These are phyloP conservation scores for Phialemonium atrogriseum DNA, from an alignment of 2,329 filamentous ascomycete species.

Conservation along the genomic window DNA sequence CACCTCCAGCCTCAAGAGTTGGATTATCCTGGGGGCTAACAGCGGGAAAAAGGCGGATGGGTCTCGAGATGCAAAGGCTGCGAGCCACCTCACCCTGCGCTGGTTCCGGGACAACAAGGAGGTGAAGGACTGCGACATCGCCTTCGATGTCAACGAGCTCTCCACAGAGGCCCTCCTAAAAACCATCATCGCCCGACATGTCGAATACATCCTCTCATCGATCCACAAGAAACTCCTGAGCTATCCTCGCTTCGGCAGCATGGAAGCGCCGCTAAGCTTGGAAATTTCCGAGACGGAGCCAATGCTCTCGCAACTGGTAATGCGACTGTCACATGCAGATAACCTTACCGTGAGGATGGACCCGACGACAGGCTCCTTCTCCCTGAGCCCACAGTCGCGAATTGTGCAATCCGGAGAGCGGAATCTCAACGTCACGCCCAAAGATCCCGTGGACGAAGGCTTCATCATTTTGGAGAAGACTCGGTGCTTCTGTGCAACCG, in stretches of 20 bases:
- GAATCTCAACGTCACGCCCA: slow-evolving; percentile 51
- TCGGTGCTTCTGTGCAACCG: slow-evolving; percentile 51
- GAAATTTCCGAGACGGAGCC: slow-evolving; percentile 53
- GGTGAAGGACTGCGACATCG: slow-evolving; percentile 58
- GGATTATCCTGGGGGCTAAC: slow-evolving; percentile 79
- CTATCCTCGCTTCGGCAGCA: slow-evolving; percentile 52
- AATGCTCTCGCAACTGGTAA: slow-evolving; percentile 55
- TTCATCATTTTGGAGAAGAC: slow-evolving; percentile 50
- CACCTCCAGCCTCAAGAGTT: slow-evolving; percentile 59
- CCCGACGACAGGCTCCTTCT: slow-evolving; percentile 68
- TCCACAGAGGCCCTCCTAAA: slow-evolving; percentile 69
- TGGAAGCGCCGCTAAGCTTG: slow-evolving; percentile 50
- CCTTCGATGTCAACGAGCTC: slow-evolving; percentile 57
- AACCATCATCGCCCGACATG: slow-evolving; percentile 66
- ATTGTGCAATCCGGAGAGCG: slow-evolving; percentile 50
- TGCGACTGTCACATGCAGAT: slow-evolving; percentile 60
- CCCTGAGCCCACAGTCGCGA: slow-evolving; percentile 57
- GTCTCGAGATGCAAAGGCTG: slow-evolving; percentile 29
- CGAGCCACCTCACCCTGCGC: slow-evolving; percentile 53
- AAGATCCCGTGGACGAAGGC: slow-evolving; percentile 49
- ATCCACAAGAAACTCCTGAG: slow-evolving; percentile 53
- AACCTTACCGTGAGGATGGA: slow-evolving; percentile 60
- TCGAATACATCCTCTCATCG: slow-evolving; percentile 59
- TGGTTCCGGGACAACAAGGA: slow-evolving; percentile 85
- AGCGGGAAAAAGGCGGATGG: slow-evolving; percentile 42